Percentiles rank a stretch among this genome's conserved stretches.
Evolutionary conservation across 2,329 filamentous ascomycete genomes (phyloP).

Genomic region (Clonostachys byssicola): DNA sequence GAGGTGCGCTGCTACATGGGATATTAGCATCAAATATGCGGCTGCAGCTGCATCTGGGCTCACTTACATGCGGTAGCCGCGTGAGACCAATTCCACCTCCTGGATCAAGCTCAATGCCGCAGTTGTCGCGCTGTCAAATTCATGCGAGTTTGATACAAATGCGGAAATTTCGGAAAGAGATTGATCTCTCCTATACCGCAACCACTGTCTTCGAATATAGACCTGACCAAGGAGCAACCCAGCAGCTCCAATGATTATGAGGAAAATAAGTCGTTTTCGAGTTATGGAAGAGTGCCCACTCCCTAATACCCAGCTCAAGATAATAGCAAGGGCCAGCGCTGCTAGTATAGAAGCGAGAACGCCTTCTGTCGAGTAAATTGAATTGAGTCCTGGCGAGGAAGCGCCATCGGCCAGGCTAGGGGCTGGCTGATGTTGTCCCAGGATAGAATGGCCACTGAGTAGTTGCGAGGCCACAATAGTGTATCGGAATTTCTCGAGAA

Average conservation of each 20-base stretch:
- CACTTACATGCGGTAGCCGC: constrained; percentile 78
- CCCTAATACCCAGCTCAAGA: constrained; percentile 66
- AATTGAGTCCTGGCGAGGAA: constrained; percentile 7
- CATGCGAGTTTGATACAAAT: constrained; percentile 71
- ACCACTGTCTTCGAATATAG: constrained; percentile 75
- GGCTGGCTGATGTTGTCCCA: constrained; percentile 20
- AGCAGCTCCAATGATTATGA: constrained; percentile 48
- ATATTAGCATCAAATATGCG: constrained; percentile 10
- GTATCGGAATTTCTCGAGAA: constrained; percentile 91
- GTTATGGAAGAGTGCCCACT: constrained; percentile 47
- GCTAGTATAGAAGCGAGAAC: constrained; percentile 40
- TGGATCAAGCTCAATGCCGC: constrained; percentile 80
- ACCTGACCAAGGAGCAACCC: constrained; percentile 57
- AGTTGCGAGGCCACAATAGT: constrained; percentile 89
- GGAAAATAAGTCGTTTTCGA: constrained; percentile 47
- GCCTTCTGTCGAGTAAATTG: constrained; percentile 34
- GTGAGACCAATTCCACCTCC: constrained; percentile 91
- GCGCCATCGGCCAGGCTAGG: constrained; percentile 6
- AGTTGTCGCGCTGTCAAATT: constrained; percentile 73
- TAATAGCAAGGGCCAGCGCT: constrained; percentile 64
- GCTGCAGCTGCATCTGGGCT: neutral
- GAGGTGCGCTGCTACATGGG: constrained; percentile 66
- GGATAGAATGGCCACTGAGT: constrained; percentile 64
- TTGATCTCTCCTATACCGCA: constrained; percentile 73
- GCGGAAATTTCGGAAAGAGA: constrained; percentile 64